Evolutionary conservation across 306 rosid species (phyloP), one percentile per base, ranked within the genome.

Genomic region (Trichosanthes cucumerina): DNA sequence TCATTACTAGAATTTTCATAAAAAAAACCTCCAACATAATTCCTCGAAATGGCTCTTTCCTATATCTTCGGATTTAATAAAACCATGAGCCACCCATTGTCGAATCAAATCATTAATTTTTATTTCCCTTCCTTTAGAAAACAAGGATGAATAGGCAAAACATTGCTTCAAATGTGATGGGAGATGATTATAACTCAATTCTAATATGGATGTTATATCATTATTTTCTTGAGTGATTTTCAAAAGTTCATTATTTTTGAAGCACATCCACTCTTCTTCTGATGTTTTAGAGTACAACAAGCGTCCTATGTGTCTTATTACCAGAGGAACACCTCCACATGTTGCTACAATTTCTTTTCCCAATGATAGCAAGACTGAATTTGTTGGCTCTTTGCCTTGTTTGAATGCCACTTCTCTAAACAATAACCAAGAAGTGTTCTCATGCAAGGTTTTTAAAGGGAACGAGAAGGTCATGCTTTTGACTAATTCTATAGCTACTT

Each of bases 251-350:
- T 79, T 83, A 19, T 86, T 78, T 15, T 64, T 47, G 54, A 84
- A 79, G 23, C 62, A 77, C 8, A 28, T 9, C 82, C 89, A 84
- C 16, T 85, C 84, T 21, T 14, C 49, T 24, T 53, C 64, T 19
- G 77, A 65, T 4, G 68, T 65, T 77, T 79, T 83, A 13, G 23
- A 70, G 4, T 41, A 81, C 80, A 89, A 57, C 63, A 85, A 77
- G 3, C 88, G 75, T 31, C 82, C 88, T 33, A 87, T 59, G 73
- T 86, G 38, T 79, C 82, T 80, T 4, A 75, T 79, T 14, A 87
- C 92, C 15, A 87, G 76, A 53, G 92, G 92, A 62, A 89, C 74
- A 21, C 92, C 92, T n/a, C 58, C 81, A 69, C 90, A 89, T 77
- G 83, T 85, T 5, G 28, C 41, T 15, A 66, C 79, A 19, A 88